Base-by-base conservation (phyloP, 208 protist genomes). In the Vickermania spadyakhi region DNA sequence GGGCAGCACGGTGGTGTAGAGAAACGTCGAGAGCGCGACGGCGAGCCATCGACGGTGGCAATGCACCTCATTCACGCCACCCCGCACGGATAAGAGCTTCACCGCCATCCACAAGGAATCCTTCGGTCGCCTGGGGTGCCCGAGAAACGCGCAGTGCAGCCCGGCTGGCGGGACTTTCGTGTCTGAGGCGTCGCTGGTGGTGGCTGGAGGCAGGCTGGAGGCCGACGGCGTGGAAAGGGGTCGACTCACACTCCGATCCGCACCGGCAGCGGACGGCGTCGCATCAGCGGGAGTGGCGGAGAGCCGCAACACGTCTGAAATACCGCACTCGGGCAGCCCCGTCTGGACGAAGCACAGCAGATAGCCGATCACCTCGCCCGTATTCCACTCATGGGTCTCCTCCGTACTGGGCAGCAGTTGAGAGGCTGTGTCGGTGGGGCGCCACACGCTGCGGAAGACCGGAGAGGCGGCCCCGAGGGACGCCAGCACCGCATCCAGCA, bases 321-420 rank as follows among this genome's bases (percentile, higher is more conserved):
- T 45, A 18, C 36, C 36, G 36, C 36, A 45, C 36, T 45, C 28
- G 18, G 61, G 66, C 42, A 70, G 64, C 61, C 71, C 71, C 42
- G 53, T 75, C 51, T 79, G 78, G 26, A 72, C 67, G n/a, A 79
- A 57, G 23, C 63, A 56, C 3, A 86, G 66, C 2, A 86, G 55
- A 29, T 69, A 73, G 23, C 78, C 81, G 42, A 84, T 72, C 30
- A 59, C 65, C 11, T 66, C 57, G 26, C 70, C 76, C 13, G 76
- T 67, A 36, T 45, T 45, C 36, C 36, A 45, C 36, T 45, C 36
- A 18, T 18, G 7, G 11, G 36, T 45, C 36, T 45, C 36, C 36
- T 45, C 36, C 36, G 18, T 18, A 7, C 11, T 7, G 36, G 36
- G 36, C 36, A 45, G 36, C n/a, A n/a, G n/a, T 18, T n/a, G 36